Conservation (phyloP, 176 grass and related monocot species). For the Juncus inflexus region DNA sequence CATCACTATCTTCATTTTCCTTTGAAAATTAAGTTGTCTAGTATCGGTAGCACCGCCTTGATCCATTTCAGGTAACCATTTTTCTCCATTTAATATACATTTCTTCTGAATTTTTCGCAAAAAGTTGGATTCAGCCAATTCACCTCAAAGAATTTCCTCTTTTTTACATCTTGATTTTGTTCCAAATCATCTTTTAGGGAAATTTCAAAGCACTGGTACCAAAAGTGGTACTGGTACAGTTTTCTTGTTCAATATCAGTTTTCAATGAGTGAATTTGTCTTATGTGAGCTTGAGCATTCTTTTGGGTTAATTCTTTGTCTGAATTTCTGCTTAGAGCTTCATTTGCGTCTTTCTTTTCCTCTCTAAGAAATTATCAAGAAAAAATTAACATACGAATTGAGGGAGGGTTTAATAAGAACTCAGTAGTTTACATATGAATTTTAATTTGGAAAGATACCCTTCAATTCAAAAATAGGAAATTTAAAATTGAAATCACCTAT, state of each 20-base stretch:
- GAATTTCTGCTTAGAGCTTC: conserved; percentile 4
- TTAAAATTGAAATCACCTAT: conserved; percentile 8
- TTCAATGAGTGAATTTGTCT: neutral
- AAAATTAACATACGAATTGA: no score
- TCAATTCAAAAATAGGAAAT: neutral
- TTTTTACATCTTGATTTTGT: no score
- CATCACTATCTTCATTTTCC: conserved; percentile 9
- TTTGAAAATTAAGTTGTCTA: neutral
- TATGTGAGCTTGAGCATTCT: neutral
- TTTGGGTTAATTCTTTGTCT: neutral
- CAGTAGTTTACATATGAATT: neutral
- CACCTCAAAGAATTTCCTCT: no score
- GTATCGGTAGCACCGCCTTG: neutral
- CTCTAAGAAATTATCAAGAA: neutral
- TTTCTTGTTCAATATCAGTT: conserved; percentile 22
- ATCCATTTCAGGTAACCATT: no score
- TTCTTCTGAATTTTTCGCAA: no score
- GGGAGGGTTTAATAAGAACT: no score
- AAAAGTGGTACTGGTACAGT: neutral
- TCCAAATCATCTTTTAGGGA: no score
- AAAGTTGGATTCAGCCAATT: no score
- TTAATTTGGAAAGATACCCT: conserved; percentile 1
- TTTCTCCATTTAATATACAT: no score
- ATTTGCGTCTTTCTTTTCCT: conserved; percentile 1
- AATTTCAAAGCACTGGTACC: neutral